These are phyloP conservation scores for Lipomyces sp. DNA, from an alignment of 805 yeast genomes.

Conservation along the genomic window DNA sequence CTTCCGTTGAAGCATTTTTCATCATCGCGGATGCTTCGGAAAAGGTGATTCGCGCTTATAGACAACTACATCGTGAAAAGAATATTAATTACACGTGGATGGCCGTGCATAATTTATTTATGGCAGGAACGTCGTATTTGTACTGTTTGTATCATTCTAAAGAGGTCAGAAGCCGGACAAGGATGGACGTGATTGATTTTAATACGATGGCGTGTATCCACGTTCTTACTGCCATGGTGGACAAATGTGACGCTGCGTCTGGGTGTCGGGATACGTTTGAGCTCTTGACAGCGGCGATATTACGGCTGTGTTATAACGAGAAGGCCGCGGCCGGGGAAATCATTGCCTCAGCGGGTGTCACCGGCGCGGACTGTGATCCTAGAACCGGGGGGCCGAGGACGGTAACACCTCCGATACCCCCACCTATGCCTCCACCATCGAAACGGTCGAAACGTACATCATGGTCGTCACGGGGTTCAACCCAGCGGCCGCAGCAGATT, in stretches of 20 bases:
- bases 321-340: slow-evolving; percentile 39
- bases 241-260: slow-evolving; percentile 77
- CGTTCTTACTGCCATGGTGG: slow-evolving; percentile 64
- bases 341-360: slow-evolving; percentile 23
- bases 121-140: slow-evolving; percentile 85
- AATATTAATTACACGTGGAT: slow-evolving; percentile 89
- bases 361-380: slow-evolving; percentile 11
- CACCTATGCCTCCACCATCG: slow-evolving; percentile 37
- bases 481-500: slow-evolving; percentile 13
- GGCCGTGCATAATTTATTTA: slow-evolving; percentile 83
- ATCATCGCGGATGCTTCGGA: slow-evolving; percentile 67
- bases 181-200: slow-evolving; percentile 57
- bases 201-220: slow-evolving; percentile 51
- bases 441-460: slow-evolving; percentile 26
- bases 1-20: slow-evolving; percentile 58
- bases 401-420: slow-evolving; percentile 34
- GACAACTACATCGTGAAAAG: slow-evolving; percentile 59
- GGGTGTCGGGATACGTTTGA: slow-evolving; percentile 75
- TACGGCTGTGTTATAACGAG: slow-evolving; percentile 52
- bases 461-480: slow-evolving; percentile 9
- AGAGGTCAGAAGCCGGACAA: slow-evolving; percentile 54
- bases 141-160: slow-evolving; percentile 74
- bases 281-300: slow-evolving; percentile 70
- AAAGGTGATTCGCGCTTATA: slow-evolving; percentile 67
- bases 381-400: slow-evolving; percentile 13